phyloP scores from a whole-genome alignment of 2,329 filamentous ascomycete genomes.

The Lojkania enalia region DNA sequence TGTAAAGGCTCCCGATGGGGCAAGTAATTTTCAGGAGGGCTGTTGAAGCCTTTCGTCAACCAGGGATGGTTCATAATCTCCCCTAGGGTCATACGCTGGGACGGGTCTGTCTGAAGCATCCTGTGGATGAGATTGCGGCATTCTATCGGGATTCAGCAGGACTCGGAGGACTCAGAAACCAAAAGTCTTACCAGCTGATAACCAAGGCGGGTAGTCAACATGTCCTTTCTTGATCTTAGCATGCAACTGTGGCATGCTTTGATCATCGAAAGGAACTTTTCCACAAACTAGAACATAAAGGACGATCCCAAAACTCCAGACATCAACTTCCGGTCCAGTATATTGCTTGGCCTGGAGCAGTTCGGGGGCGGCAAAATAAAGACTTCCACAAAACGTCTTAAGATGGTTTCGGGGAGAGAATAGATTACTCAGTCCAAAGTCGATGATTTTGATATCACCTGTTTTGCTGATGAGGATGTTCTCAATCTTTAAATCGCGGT shows the following conservation, averaged over 20 bases:
- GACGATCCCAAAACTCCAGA: slow-evolving; percentile 99
- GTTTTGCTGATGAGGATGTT: slow-evolving; percentile 99
- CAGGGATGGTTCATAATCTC: slow-evolving; percentile 96
- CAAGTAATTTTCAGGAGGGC: slow-evolving; percentile 85
- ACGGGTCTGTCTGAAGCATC: slow-evolving; percentile 95
- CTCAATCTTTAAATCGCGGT: slow-evolving; percentile 96
- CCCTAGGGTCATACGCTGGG: slow-evolving; percentile 78
- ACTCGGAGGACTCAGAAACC: not conserved
- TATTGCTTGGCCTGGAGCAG: slow-evolving; percentile 92
- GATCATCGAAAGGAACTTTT: slow-evolving; percentile 97
- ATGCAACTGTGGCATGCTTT: slow-evolving; percentile 97
- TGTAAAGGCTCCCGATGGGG: slow-evolving; percentile 82
- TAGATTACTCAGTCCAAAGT: slow-evolving; percentile 95
- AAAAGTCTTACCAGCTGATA: slow-evolving; percentile 73
- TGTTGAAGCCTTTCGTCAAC: slow-evolving; percentile 90
- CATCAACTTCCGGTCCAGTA: slow-evolving; percentile 92
- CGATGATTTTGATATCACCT: slow-evolving; percentile 98
- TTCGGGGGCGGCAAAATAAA: slow-evolving; percentile 97
- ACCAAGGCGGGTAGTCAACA: slow-evolving; percentile 93
- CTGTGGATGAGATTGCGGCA: slow-evolving; percentile 89
- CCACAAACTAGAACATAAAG: slow-evolving; percentile 96
- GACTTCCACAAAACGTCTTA: slow-evolving; percentile 95
- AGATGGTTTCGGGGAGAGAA: slow-evolving; percentile 84
- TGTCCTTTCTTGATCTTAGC: slow-evolving; percentile 98
- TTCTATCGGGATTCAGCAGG: slow-evolving; percentile 59